Conservation (phyloP, 441 rosid species). For the Euphorbia schlechtendalii region DNA sequence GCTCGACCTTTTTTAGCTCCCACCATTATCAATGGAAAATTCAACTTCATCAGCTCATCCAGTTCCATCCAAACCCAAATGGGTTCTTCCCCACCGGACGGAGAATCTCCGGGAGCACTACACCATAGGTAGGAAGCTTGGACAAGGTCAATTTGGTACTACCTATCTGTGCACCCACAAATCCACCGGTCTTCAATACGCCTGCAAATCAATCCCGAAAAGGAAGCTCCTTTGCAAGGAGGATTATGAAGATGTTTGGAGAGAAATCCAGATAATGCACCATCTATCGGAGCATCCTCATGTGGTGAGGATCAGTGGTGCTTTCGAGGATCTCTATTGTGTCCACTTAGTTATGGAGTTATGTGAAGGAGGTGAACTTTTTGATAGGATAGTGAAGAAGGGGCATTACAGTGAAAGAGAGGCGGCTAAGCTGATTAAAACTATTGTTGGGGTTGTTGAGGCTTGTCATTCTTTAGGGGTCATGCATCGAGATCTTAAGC, state of each 20-base stretch:
- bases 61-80: slow-evolving; percentile 25
- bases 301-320: slow-evolving; percentile 62
- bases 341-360: slow-evolving; percentile 91
- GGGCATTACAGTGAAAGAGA: slow-evolving; percentile 79
- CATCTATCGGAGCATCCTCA: slow-evolving; percentile 64
- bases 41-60: slow-evolving; percentile 18
- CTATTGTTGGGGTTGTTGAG: slow-evolving; percentile 74
- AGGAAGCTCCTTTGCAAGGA: slow-evolving; percentile 68
- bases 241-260: slow-evolving; percentile 74
- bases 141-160: slow-evolving; percentile 83
- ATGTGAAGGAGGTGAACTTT: slow-evolving; percentile 80
- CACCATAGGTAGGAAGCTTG: slow-evolving; percentile 55
- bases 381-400: slow-evolving; percentile 66
- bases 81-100: slow-evolving; percentile 61
- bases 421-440: slow-evolving; percentile 71
- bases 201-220: slow-evolving; percentile 85
- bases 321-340: slow-evolving; percentile 57
- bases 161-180: slow-evolving; percentile 66
- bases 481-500: slow-evolving; percentile 84
- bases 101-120: slow-evolving; percentile 52
- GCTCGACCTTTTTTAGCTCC: too few relatives aligned
- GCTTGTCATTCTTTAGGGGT: slow-evolving; percentile 83
- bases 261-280: slow-evolving; percentile 91
- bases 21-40: not conserved
- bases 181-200: slow-evolving; percentile 39